These are phyloP conservation scores for Aureobasidium sp. DNA, from an alignment of 2,329 filamentous ascomycete genomes.

Conservation along the genomic window DNA sequence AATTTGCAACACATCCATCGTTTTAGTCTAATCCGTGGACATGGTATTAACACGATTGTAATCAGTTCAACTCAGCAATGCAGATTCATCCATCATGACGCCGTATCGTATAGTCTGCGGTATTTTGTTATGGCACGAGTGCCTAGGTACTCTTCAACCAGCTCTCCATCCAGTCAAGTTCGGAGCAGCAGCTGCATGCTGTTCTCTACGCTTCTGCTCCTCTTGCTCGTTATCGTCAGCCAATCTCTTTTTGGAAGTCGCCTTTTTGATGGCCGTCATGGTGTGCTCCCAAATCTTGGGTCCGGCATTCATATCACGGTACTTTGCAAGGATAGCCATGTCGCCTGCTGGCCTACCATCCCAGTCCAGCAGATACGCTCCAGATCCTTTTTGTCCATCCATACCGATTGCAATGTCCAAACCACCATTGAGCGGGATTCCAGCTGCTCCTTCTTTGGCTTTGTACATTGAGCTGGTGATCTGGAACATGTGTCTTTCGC, in stretches of 20 bases:
- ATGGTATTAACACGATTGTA: not conserved
- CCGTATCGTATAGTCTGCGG: not conserved
- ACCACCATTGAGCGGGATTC: slow-evolving; percentile 25
- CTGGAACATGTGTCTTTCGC: slow-evolving; percentile 41
- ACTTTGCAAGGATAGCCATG: slow-evolving; percentile 25
- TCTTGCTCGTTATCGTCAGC: slow-evolving; percentile 20
- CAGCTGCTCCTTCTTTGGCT: slow-evolving; percentile 20
- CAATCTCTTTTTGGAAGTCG: slow-evolving; percentile 24
- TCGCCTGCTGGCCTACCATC: slow-evolving; percentile 31
- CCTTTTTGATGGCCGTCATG: slow-evolving; percentile 27
- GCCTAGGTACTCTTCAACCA: not conserved
- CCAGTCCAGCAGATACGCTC: slow-evolving; percentile 33
- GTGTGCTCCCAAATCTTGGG: slow-evolving; percentile 32
- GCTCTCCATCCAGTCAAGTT: slow-evolving; percentile 27
- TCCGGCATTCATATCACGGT: slow-evolving; percentile 27
- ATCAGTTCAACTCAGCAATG: not conserved
- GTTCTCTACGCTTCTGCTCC: slow-evolving; percentile 20
- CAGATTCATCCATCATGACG: not conserved
- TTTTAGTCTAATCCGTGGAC: too few relatives aligned
- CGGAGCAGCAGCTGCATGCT: slow-evolving; percentile 18
- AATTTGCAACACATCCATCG: too few relatives aligned
- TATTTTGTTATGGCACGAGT: not conserved
- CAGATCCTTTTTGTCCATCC: slow-evolving; percentile 28
- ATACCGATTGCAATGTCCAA: slow-evolving; percentile 25
- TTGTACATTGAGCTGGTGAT: slow-evolving; percentile 31